Evolutionary conservation across 345 rosid genomes (phyloP).

Genomic region (Mallotus nudiflorus): DNA sequence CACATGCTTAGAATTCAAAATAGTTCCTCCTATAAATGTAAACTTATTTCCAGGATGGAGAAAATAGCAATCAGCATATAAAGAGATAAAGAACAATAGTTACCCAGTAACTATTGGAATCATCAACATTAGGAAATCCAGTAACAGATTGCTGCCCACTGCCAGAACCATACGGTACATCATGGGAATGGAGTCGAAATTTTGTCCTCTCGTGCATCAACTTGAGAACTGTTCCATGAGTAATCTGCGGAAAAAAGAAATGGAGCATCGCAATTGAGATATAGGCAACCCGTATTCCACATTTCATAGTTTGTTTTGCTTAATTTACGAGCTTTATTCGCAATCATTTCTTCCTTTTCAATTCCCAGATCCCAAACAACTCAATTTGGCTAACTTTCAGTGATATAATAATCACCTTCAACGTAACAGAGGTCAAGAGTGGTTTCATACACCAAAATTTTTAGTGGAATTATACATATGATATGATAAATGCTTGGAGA

Average conservation of each 20-base stretch:
- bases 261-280: neutral
- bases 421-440: too few species aligned
- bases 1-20: neutral
- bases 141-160: slow-evolving; percentile 99
- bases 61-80: neutral
- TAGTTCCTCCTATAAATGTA: too few species aligned
- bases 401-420: too few species aligned
- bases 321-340: too few species aligned
- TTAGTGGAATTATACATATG: neutral
- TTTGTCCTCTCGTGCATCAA: slow-evolving; percentile 92
- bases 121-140: slow-evolving; percentile 78
- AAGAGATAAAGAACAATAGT: slow-evolving; percentile 5
- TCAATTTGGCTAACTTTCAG: too few species aligned
- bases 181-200: slow-evolving; percentile 87
- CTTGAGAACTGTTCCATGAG: slow-evolving; percentile 85
- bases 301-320: too few species aligned
- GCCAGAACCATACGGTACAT: slow-evolving; percentile 98
- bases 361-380: too few species aligned
- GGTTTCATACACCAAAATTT: neutral
- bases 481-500: neutral
- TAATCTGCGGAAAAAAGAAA: slow-evolving; percentile 47
- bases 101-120: slow-evolving; percentile 99
- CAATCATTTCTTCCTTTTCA: too few species aligned
- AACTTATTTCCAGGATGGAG: neutral
- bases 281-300: neutral